Evolutionary conservation across 768 basidiomycete genomes (phyloP).

Genomic region (Mycena venus): DNA sequence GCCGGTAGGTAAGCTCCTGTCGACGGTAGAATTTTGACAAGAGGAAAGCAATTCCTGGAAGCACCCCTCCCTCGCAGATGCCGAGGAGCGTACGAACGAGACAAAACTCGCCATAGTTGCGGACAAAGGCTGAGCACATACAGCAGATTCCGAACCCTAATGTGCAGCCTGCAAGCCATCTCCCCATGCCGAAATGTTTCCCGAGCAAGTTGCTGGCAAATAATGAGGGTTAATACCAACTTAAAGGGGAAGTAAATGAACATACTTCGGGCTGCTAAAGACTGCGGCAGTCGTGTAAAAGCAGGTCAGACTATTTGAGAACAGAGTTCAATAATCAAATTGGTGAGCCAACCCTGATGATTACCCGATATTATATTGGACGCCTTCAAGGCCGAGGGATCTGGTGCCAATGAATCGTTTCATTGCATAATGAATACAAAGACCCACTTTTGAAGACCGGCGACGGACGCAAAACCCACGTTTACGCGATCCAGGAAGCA

Average conservation of each 20-base stretch:
- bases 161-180: conserved; percentile 5
- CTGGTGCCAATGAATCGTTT: background rate
- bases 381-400: conserved; percentile 10
- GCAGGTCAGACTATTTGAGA: background rate
- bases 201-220: conserved; percentile 6
- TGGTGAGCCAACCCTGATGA: background rate
- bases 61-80: conserved; percentile 5
- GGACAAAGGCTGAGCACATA: conserved; percentile 15
- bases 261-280: conserved; percentile 1
- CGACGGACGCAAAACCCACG: conserved; percentile 14
- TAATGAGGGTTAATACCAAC: background rate
- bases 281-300: conserved; percentile 6
- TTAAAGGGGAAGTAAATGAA: background rate
- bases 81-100: conserved; percentile 15
- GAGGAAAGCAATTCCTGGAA: conserved; percentile 15
- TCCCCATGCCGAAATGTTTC: conserved; percentile 11
- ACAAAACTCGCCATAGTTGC: conserved; percentile 7
- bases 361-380: conserved; percentile 12
- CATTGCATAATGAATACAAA: background rate
- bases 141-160: conserved; percentile 15
- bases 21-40: conserved; percentile 16
- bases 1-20: conserved; percentile 5
- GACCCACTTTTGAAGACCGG: conserved; percentile 9
- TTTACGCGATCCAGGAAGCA: conserved; percentile 18
- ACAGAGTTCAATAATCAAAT: background rate